A percentile compares a stretch with the other conserved stretches of the same genome.
phyloP scores from a whole-genome alignment of 2,329 filamentous ascomycete species.

The Thelonectria olida region DNA sequence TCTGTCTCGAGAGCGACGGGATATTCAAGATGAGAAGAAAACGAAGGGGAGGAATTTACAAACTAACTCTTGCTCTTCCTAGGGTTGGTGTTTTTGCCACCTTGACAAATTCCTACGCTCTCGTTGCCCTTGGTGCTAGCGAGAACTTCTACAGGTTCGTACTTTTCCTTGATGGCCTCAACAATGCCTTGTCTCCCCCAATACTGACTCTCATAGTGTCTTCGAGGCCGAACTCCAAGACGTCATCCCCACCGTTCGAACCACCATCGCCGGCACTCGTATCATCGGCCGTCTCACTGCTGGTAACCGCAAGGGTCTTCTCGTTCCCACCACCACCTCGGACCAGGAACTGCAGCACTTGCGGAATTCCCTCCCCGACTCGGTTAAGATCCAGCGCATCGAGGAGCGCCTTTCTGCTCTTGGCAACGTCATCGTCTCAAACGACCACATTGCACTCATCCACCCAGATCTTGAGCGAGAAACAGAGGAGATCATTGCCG shows the following conservation, averaged over 20 bases:
- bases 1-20: background rate
- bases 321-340: conserved; percentile 94
- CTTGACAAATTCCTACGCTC: conserved; percentile 95
- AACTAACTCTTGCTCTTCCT: conserved; percentile 26
- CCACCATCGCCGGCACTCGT: conserved; percentile 93
- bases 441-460: conserved; percentile 96
- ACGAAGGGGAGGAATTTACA: background rate
- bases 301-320: conserved; percentile 94
- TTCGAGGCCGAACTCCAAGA: conserved; percentile 98
- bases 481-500: conserved; percentile 98
- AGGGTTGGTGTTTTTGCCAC: conserved; percentile 97
- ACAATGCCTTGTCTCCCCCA: background rate
- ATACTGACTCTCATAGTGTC: conserved; percentile 63
- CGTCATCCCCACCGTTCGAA: conserved; percentile 95
- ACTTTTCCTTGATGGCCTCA: background rate
- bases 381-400: conserved; percentile 94
- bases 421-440: conserved; percentile 95
- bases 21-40: background rate
- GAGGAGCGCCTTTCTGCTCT: conserved; percentile 96
- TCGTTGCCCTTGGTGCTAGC: conserved; percentile 92
- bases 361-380: conserved; percentile 91
- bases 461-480: conserved; percentile 97
- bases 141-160: conserved; percentile 95
- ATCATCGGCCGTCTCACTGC: conserved; percentile 96
- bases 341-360: conserved; percentile 99